Evolutionary conservation across 495 filamentous ascomycete species (phyloP), one percentile per base, ranked within the genome.

Genomic region (Elasticomyces elasticus): DNA sequence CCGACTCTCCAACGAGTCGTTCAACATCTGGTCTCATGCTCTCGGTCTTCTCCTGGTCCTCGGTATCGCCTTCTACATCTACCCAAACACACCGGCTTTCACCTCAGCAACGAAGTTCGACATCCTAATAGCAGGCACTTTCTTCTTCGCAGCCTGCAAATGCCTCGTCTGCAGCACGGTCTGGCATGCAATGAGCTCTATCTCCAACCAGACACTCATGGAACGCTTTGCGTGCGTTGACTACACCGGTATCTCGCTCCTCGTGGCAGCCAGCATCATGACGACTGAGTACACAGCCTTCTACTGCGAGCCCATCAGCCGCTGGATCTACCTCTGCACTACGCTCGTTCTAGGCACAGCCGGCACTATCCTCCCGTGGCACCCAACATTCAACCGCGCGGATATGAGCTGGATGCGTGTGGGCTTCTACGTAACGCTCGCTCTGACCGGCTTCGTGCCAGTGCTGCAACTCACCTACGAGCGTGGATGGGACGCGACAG

Each of bases 271-370:
- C 22, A 94, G 88, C 38, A 97, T 99, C 70, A 90, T 97, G 80
- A 95, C 92, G 3, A 94, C 87, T 49, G 92, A 99, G 67, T 97
- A 96, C 70, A 95, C 94, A 4, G 92, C 91, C 31, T 97, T 99
- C 70, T 97, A 99, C 68, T 94, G 91, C 69, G 94, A 99, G 58
- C 91, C 92, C 6, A 65, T 84, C 30, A 87, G 84, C 53, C 87
- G 89, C 28, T 94, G 85, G 79, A 73, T 81, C 25, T 98, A 96
- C 71, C 90, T 99, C 67, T 70, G 77, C 37, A 74, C 84, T 19
- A 97, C 92, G 6, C 82, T 86, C 59, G 67, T 81, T 17, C 76
- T 99, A 15, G 91, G 92, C 24, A 72, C 95, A 52, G 87, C 81
- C 48, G 92, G 92, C 25, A 86, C 90, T 57, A 89, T 97, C 49